Base-by-base conservation (phyloP, 306 rosid species). In the Biancaea sappan region DNA sequence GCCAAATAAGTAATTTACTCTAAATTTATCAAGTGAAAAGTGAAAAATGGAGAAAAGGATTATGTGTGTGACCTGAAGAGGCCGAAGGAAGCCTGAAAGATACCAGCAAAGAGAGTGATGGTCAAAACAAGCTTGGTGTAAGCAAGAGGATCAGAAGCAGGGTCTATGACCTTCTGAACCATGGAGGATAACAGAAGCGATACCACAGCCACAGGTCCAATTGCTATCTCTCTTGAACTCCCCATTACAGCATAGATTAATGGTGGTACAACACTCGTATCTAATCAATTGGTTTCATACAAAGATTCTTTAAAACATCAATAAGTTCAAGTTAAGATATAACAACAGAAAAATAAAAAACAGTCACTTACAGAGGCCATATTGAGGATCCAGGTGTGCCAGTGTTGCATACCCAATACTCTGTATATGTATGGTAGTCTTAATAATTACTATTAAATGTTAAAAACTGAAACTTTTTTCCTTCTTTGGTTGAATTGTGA, bases 181-280 rank as follows among this genome's bases (percentile, higher is more conserved):
- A 93, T 89, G 5, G 98, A 86, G 4, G 91, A 89, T 71, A 93
- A 65, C 48, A 91, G 86, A 66, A 91, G 64, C 0, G 98, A 93
- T 44, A 91, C 94, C 64, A 93, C 92, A 0, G 98, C 97, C 22
- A 93, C 98, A 1, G 98, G 97, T 58, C 96, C 98, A 60, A 93
- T 83, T 28, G 98, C 97, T 60, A 89, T 84, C 71, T 93, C 91
- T 75, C 94, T 85, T 0, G 98, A 91, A 15, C 84, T 89, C 71
- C 98, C 98, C 94, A 91, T 88, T n/a, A 88, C 85, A 68, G 97
- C 93, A 60, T 93, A 93, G 59, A 93, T 83, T 13, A 93, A 84
- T 1, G 98, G 98, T 48, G 98, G 98, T 11, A 93, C 97, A 47
- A 93, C 88, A 75, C 97, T 93, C 14, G 98, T 88, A 62, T 93